A percentile compares a stretch with the other conserved stretches of the same genome.
Evolutionary conservation across 2,329 filamentous ascomycete genomes (phyloP).

Genomic region (Nigrospora osmanthi): DNA sequence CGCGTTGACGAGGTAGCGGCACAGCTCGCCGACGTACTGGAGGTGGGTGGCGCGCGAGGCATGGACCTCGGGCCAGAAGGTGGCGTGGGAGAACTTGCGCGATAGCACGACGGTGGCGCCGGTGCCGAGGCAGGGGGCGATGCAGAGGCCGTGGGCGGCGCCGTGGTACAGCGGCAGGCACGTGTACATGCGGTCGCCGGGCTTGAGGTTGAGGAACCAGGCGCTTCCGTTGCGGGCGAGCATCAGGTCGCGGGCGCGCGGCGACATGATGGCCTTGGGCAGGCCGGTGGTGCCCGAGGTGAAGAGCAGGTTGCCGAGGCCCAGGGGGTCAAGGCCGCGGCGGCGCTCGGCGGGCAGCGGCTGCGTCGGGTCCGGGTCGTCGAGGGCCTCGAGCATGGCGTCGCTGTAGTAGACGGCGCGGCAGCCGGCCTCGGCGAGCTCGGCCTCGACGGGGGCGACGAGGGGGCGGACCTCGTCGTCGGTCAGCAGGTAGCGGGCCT

Average conservation of each 20-base stretch:
- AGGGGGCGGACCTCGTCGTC: constrained; percentile 45
- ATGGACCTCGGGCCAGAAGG: constrained; percentile 66
- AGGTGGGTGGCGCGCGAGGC: constrained; percentile 59
- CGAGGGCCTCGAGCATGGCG: constrained; percentile 30
- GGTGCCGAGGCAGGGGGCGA: constrained; percentile 38
- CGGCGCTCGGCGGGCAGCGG: constrained; percentile 48
- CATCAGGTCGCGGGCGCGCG: constrained; percentile 27
- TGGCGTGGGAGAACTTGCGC: constrained; percentile 58
- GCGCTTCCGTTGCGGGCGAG: constrained; percentile 7
- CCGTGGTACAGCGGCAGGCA: constrained; percentile 73
- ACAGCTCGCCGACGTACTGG: constrained; percentile 71
- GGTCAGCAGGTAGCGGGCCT: constrained; percentile 46
- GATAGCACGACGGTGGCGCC: constrained; percentile 51
- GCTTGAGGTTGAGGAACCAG: constrained; percentile 9
- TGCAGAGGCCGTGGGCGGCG: constrained; percentile 53
- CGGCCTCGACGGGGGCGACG: constrained; percentile 49
- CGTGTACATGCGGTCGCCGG: constrained; percentile 58
- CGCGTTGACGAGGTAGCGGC: constrained; percentile 63
- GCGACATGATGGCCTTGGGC: constrained; percentile 61
- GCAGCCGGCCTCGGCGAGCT: constrained; percentile 45
- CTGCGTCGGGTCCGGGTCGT: constrained; percentile 34
- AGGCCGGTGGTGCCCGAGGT: constrained; percentile 70
- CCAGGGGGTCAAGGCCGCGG: constrained; percentile 36
- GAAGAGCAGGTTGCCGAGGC: constrained; percentile 57
- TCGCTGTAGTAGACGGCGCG: constrained; percentile 44